A percentile compares a stretch with the other conserved stretches of the same genome.
Conservation (phyloP, 805 yeast species). For the Candida jianshihensis region DNA sequence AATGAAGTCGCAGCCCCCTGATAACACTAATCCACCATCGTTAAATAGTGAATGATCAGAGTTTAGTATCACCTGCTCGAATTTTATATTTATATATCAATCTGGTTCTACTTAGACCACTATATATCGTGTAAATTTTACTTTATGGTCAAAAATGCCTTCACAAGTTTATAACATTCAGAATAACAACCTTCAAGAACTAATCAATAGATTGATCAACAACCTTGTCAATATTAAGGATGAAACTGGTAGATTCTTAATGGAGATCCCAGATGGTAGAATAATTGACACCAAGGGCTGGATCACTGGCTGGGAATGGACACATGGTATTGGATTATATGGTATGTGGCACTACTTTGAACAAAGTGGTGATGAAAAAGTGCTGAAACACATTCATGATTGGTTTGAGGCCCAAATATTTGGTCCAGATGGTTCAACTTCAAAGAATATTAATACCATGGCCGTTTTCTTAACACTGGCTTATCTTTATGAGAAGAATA, state of each 20-base stretch:
- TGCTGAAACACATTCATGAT: slow-evolving; percentile 4
- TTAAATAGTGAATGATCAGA: too few relatives aligned
- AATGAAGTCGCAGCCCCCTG: too few relatives aligned
- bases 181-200: slow-evolving; percentile 4
- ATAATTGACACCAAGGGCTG: slow-evolving; percentile 11
- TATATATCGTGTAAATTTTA: too few relatives aligned
- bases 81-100: too few relatives aligned
- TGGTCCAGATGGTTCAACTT: slow-evolving; percentile 10
- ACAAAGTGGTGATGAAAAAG: slow-evolving; percentile 2
- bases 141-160: too few relatives aligned
- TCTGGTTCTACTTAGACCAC: too few relatives aligned
- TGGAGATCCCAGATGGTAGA: slow-evolving; percentile 10
- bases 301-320: slow-evolving; percentile 14
- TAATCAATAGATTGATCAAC: slow-evolving; percentile 6
- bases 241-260: slow-evolving; percentile 8
- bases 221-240: slow-evolving; percentile 8
- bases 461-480: slow-evolving; percentile 7
- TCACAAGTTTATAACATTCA: slow-evolving; percentile 5
- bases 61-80: too few relatives aligned
- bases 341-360: slow-evolving; percentile 12
- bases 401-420: slow-evolving; percentile 10
- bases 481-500: slow-evolving; percentile 4
- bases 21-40: too few relatives aligned
- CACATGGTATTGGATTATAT: slow-evolving; percentile 11
- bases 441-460: slow-evolving; percentile 10